Evolutionary conservation across 257 asterid genomes (phyloP).

Genomic region (Lavandula angustifolia): DNA sequence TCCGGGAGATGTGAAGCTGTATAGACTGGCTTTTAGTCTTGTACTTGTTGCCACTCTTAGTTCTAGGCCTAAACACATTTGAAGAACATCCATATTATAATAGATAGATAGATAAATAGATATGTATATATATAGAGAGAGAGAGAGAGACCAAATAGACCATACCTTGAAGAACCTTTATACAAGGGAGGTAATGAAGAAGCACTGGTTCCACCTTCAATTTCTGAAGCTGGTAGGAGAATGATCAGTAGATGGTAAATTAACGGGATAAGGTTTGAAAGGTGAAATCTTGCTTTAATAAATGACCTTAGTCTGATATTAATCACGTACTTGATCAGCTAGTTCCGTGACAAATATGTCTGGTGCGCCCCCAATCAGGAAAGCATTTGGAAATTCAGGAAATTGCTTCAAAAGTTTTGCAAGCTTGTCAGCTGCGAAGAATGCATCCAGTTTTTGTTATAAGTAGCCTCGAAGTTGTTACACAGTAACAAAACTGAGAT

Average conservation of each 20-base stretch:
- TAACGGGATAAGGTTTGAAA: background rate
- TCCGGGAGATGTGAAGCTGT: constrained; percentile 92
- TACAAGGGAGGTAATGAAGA: constrained; percentile 73
- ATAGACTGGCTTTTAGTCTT: constrained; percentile 76
- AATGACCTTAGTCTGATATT: too few species aligned
- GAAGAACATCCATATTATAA: background rate
- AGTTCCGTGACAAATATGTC: constrained; percentile 75
- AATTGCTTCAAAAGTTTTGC: constrained; percentile 59
- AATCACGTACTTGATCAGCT: constrained; percentile 68
- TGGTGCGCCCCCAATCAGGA: constrained; percentile 65
- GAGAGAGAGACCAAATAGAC: background rate
- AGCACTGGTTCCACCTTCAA: constrained; percentile 93
- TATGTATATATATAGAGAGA: too few species aligned
- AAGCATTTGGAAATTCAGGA: constrained; percentile 77
- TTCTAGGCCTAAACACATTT: constrained; percentile 59
- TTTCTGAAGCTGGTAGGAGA: constrained; percentile 64
- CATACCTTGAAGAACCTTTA: constrained; percentile 65
- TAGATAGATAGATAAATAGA: background rate
- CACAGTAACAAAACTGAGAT: background rate
- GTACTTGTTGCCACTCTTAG: constrained; percentile 78
- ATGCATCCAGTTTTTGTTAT: constrained; percentile 15
- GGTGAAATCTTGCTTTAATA: background rate
- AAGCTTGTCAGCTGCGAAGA: constrained; percentile 60
- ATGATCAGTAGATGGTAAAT: constrained; percentile 26
- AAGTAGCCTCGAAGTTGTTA: constrained; percentile 1